Evolutionary conservation across 306 rosid species (phyloP).

Genomic region (Corylus heterophylla): DNA sequence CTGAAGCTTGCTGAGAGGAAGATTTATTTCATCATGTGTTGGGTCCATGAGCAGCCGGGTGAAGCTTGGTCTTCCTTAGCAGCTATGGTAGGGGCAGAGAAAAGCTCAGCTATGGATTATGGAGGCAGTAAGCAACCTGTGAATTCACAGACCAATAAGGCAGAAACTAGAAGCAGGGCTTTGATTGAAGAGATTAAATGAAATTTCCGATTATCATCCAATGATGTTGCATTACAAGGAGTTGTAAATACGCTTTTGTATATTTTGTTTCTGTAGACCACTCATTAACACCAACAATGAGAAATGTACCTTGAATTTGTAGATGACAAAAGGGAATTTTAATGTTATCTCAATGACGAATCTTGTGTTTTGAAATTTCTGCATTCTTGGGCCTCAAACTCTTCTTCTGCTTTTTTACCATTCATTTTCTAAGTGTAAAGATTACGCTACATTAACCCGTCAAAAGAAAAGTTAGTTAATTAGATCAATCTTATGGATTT

Average conservation of each 20-base stretch:
- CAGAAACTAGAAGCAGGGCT: slow-evolving; percentile 44
- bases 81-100: slow-evolving; percentile 60
- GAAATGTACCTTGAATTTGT: too few species aligned
- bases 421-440: too few species aligned
- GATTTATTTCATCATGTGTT: slow-evolving; percentile 69
- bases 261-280: not conserved
- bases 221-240: not conserved
- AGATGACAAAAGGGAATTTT: too few species aligned
- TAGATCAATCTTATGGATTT: too few species aligned
- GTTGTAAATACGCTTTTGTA: not conserved
- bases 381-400: too few species aligned
- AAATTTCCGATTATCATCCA: slow-evolving; percentile 1
- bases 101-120: slow-evolving; percentile 50
- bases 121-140: slow-evolving; percentile 38
- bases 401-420: too few species aligned
- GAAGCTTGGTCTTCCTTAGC: slow-evolving; percentile 81
- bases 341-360: too few species aligned
- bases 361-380: too few species aligned
- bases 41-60: slow-evolving; percentile 80
- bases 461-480: too few species aligned
- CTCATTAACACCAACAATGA: not conserved
- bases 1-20: slow-evolving; percentile 74
- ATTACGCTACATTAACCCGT: too few species aligned
- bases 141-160: slow-evolving; percentile 32
- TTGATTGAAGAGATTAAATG: slow-evolving; percentile 67